phyloP scores from a whole-genome alignment of 1,284 basidiomycete genomes.

The Fistulinella cinereoalba region DNA sequence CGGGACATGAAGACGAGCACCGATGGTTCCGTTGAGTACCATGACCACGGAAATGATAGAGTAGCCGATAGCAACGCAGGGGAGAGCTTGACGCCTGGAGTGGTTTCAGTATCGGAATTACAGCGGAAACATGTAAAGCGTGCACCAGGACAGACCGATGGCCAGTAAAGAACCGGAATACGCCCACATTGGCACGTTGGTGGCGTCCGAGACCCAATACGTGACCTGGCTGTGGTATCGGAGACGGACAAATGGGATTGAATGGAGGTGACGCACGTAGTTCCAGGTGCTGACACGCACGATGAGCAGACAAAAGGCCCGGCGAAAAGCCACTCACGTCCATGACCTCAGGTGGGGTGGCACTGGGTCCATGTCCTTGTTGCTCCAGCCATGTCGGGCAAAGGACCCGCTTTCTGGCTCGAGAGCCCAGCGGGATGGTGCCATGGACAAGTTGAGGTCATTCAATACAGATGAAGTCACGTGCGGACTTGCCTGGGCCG shows the following conservation, averaged over 20 bases:
- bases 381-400: slow-evolving; percentile 57
- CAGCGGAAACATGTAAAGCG: neutral
- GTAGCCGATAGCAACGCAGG: slow-evolving; percentile 48
- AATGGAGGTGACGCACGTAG: slow-evolving; percentile 20
- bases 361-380: slow-evolving; percentile 74
- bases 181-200: slow-evolving; percentile 43
- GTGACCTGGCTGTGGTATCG: slow-evolving; percentile 16
- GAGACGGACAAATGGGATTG: neutral
- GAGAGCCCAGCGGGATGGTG: slow-evolving; percentile 37
- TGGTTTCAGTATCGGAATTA: neutral
- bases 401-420: slow-evolving; percentile 48
- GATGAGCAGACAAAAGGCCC: no score
- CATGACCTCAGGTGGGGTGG: slow-evolving; percentile 57
- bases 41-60: slow-evolving; percentile 45
- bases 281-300: slow-evolving; percentile 30
- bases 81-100: slow-evolving; percentile 47
- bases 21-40: slow-evolving; percentile 54
- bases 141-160: slow-evolving; percentile 51
- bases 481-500: slow-evolving; percentile 17
- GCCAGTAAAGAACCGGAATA: slow-evolving; percentile 50
- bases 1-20: slow-evolving; percentile 56
- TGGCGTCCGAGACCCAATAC: slow-evolving; percentile 40
- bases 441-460: no score
- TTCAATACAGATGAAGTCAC: slow-evolving; percentile 16
- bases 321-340: slow-evolving; percentile 33